phyloP scores from a whole-genome alignment of 78 protist species.

The Pelomyxa schiedti region DNA sequence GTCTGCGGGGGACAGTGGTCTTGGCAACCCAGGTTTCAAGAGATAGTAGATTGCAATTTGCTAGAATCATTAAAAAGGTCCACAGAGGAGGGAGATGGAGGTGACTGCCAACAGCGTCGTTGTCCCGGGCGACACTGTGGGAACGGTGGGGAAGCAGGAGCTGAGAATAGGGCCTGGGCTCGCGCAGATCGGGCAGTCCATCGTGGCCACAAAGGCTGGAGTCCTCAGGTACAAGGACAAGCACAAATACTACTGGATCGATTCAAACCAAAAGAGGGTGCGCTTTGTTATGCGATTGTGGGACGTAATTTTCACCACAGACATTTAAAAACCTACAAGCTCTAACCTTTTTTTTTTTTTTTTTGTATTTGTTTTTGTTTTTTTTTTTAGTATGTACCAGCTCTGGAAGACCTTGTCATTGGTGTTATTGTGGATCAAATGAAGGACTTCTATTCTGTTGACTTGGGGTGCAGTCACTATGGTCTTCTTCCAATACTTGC shows the following conservation, averaged over 20 bases:
- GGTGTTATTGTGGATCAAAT: slow-evolving; percentile 38
- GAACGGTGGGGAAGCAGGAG: too few relatives aligned
- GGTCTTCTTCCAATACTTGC: slow-evolving; percentile 53
- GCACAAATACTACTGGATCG: slow-evolving; percentile 38
- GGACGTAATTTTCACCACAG: too few relatives aligned
- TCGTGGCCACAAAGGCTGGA: slow-evolving; percentile 42
- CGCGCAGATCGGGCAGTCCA: slow-evolving; percentile 1
- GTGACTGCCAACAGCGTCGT: too few relatives aligned
- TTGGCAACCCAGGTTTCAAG: too few relatives aligned
- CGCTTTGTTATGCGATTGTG: not conserved
- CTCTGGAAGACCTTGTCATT: slow-evolving; percentile 45
- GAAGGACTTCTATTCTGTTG: slow-evolving; percentile 46
- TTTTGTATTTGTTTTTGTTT: not conserved
- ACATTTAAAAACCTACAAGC: not conserved
- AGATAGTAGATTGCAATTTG: too few relatives aligned
- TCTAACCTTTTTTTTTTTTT: not conserved
- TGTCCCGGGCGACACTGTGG: too few relatives aligned
- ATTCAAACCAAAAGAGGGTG: slow-evolving; percentile 34
- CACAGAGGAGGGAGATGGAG: too few relatives aligned
- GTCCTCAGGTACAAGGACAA: slow-evolving; percentile 24
- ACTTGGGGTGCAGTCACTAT: slow-evolving; percentile 34
- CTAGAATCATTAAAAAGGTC: too few relatives aligned
- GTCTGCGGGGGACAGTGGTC: too few relatives aligned
- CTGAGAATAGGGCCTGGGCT: slow-evolving; percentile 48
- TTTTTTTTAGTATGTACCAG: slow-evolving; percentile 53